Conservation (phyloP, 2,329 filamentous ascomycete genomes). For the Pseudogymnoascus sp. region DNA sequence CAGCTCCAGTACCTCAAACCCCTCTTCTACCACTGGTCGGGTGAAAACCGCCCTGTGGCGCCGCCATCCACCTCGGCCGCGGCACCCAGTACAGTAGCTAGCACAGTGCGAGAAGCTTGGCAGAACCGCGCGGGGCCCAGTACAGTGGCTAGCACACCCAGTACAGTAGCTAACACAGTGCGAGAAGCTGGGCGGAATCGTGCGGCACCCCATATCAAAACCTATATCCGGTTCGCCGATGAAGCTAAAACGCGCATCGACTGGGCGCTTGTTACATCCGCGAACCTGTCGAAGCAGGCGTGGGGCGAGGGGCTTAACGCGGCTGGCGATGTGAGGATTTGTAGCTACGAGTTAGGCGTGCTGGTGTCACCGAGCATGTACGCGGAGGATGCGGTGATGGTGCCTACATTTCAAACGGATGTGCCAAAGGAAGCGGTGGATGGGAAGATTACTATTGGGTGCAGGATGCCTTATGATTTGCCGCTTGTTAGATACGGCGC, state of each 20-base stretch:
- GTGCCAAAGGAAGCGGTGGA: slow-evolving; percentile 34
- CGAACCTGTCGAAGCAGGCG: slow-evolving; percentile 84
- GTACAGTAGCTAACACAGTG: slow-evolving; percentile 14
- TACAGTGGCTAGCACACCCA: not conserved
- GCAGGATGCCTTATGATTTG: slow-evolving; percentile 77
- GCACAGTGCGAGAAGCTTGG: slow-evolving; percentile 45
- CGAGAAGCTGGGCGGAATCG: slow-evolving; percentile 54
- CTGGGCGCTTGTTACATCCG: slow-evolving; percentile 84
- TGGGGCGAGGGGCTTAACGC: slow-evolving; percentile 64
- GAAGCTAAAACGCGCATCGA: slow-evolving; percentile 48
- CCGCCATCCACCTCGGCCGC: slow-evolving; percentile 13
- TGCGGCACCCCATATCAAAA: slow-evolving; percentile 85
- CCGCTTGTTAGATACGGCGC: slow-evolving; percentile 61
- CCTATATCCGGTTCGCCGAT: slow-evolving; percentile 63
- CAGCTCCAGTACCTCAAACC: slow-evolving; percentile 69
- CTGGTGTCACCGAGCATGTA: slow-evolving; percentile 69
- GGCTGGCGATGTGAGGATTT: slow-evolving; percentile 59
- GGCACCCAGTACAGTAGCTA: not conserved
- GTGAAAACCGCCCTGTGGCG: slow-evolving; percentile 38
- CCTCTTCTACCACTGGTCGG: slow-evolving; percentile 69
- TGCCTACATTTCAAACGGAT: slow-evolving; percentile 62
- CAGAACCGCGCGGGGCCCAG: slow-evolving; percentile 41
- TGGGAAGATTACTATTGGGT: slow-evolving; percentile 48
- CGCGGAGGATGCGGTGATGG: slow-evolving; percentile 48
- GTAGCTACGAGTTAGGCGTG: slow-evolving; percentile 80